Evolutionary conservation across 176 grass and related monocot species (phyloP).

Genomic region (Musa itinerans): DNA sequence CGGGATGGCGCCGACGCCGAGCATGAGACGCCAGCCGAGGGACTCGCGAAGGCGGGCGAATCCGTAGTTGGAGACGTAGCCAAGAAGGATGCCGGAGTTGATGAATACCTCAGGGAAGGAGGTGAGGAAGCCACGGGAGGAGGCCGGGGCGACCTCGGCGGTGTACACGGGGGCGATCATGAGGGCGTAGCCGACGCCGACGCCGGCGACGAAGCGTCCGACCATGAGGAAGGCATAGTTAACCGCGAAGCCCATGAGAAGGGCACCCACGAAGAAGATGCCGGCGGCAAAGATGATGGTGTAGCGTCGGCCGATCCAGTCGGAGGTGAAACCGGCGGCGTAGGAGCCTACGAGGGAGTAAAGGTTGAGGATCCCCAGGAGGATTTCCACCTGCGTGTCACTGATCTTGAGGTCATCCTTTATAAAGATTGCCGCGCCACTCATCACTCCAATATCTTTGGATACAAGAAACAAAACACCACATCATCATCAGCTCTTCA

Average conservation of each 20-base stretch:
- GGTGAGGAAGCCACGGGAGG: conserved; percentile 30
- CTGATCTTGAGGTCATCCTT: conserved; percentile 24
- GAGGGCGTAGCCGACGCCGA: conserved; percentile 24
- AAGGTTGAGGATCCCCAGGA: conserved; percentile 27
- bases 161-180: conserved; percentile 38
- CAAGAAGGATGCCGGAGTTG: conserved; percentile 36
- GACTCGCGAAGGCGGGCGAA: conserved; percentile 21
- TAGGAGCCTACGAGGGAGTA: conserved; percentile 30
- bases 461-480: not conserved
- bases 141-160: conserved; percentile 28
- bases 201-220: conserved; percentile 30
- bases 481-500: not conserved
- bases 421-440: conserved; percentile 31
- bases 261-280: conserved; percentile 34
- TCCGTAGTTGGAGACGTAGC: conserved; percentile 33
- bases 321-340: conserved; percentile 30
- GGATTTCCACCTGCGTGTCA: conserved; percentile 30
- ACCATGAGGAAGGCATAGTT: conserved; percentile 27
- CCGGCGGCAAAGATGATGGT: conserved; percentile 22
- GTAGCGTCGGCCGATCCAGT: conserved; percentile 27
- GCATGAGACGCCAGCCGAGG: conserved; percentile 36
- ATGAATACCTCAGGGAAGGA: conserved; percentile 54
- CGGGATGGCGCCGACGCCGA: conserved; percentile 24
- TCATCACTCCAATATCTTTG: conserved; percentile 36
- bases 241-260: conserved; percentile 29